A percentile compares a stretch with the other conserved stretches of the same genome.
These are phyloP conservation scores for Teunomyces aglyptinius DNA, from an alignment of 805 yeast genomes.

Conservation along the genomic window DNA sequence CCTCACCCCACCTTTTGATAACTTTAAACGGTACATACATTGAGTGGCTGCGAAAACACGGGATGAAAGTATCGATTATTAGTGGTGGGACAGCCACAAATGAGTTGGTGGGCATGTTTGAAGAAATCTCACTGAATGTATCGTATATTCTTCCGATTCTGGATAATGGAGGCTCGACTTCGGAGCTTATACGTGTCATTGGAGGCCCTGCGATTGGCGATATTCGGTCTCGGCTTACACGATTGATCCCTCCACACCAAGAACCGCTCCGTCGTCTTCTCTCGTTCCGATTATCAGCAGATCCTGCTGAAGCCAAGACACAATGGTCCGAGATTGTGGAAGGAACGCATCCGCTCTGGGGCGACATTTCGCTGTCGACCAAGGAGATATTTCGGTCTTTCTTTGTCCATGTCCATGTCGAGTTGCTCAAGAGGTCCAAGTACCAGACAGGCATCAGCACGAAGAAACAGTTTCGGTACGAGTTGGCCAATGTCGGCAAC, in stretches of 20 bases:
- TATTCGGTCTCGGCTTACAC: conserved; percentile 73
- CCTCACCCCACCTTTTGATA: background rate
- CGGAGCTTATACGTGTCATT: conserved; percentile 78
- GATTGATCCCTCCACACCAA: conserved; percentile 60
- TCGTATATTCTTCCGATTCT: conserved; percentile 78
- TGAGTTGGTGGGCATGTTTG: conserved; percentile 61
- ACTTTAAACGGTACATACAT: background rate
- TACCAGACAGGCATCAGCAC: conserved; percentile 26
- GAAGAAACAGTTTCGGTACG: conserved; percentile 62
- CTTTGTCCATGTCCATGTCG: conserved; percentile 75
- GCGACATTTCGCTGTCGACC: conserved; percentile 51
- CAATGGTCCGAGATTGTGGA: conserved; percentile 83
- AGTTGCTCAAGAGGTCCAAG: conserved; percentile 64
- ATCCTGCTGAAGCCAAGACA: conserved; percentile 49
- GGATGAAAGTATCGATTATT: conserved; percentile 34
- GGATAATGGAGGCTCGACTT: conserved; percentile 94
- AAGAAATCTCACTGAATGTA: conserved; percentile 41
- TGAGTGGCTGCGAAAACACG: background rate
- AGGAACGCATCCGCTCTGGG: conserved; percentile 74
- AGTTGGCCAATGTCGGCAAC: conserved; percentile 82
- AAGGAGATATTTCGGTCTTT: conserved; percentile 76
- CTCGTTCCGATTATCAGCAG: conserved; percentile 49
- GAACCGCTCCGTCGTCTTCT: conserved; percentile 31
- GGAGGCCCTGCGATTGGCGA: conserved; percentile 98
- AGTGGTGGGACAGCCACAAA: conserved; percentile 91